Percentiles rank a stretch among this genome's conserved stretches.
These are phyloP conservation scores for Boletus speciosus DNA, from an alignment of 768 basidiomycete species.

Conservation along the genomic window DNA sequence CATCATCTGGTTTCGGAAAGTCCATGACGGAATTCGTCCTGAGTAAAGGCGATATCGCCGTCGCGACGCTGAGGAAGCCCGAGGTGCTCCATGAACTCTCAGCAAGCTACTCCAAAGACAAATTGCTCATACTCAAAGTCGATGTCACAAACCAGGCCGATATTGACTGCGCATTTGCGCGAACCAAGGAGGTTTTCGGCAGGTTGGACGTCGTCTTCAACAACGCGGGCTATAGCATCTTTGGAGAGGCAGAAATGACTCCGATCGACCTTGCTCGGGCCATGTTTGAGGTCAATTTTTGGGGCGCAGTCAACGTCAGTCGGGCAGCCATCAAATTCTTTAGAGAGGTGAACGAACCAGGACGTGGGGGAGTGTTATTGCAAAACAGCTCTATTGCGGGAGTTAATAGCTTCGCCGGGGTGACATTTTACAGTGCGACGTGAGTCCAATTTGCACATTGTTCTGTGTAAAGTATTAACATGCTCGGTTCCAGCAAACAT, in stretches of 20 bases:
- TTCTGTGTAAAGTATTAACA: conserved; percentile 11
- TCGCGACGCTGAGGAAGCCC: conserved; percentile 43
- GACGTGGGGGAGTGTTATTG: conserved; percentile 32
- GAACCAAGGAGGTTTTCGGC: conserved; percentile 7
- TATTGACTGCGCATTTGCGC: conserved; percentile 9
- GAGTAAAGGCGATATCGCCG: conserved; percentile 34
- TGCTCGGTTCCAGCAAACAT: conserved; percentile 11
- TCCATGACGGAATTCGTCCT: conserved; percentile 31
- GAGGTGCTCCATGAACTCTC: conserved; percentile 13
- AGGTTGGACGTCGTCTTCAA: conserved; percentile 21
- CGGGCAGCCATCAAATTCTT: conserved; percentile 29
- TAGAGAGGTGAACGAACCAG: conserved; percentile 34
- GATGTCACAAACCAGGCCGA: conserved; percentile 12
- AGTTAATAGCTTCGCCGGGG: conserved; percentile 11
- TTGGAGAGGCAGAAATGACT: conserved; percentile 24
- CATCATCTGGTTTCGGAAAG: conserved; percentile 40
- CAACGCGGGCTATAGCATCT: conserved; percentile 12
- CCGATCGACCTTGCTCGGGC: conserved; percentile 16
- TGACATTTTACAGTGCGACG: conserved; percentile 22
- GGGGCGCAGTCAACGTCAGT: conserved; percentile 28
- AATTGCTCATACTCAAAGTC: conserved; percentile 14
- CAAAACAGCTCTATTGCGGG: conserved; percentile 35
- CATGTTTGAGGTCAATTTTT: conserved; percentile 29
- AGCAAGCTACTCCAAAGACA: conserved; percentile 1
- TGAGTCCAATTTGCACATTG: not conserved